Evolutionary conservation across 106 monocot genomes (phyloP).

Genomic region (Apostasia shenzhenica): DNA sequence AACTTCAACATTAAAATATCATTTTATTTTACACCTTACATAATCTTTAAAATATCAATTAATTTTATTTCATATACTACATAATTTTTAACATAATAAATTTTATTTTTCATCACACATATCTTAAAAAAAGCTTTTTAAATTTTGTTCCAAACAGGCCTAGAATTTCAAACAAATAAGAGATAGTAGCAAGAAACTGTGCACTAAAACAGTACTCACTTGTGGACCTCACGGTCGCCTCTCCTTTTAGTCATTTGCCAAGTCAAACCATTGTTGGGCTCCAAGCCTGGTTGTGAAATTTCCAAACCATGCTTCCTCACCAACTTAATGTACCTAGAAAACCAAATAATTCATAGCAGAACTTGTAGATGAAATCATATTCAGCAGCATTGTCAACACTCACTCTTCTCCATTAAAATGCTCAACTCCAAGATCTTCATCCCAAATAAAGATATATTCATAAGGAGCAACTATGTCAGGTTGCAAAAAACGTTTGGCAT

Average conservation of each 20-base stretch:
- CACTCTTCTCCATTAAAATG: constrained; percentile 66
- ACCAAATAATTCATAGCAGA: background rate
- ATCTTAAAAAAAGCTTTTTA: no score
- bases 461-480: constrained; percentile 65
- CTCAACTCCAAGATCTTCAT: constrained; percentile 70
- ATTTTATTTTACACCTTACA: no score
- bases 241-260: constrained; percentile 53
- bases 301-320: constrained; percentile 50
- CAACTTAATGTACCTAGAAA: constrained; percentile 34
- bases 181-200: no score
- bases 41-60: no score
- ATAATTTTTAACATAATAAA: no score
- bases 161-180: no score
- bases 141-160: no score
- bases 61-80: no score
- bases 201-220: constrained; percentile 11
- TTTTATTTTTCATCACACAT: no score
- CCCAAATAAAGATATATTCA: constrained; percentile 85
- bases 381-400: background rate
- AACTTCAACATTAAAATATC: no score
- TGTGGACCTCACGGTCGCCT: constrained; percentile 38
- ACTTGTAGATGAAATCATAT: no score
- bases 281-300: constrained; percentile 51
- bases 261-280: constrained; percentile 28
- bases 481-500: constrained; percentile 68